Conservation (phyloP, 2,329 filamentous ascomycete species). For the Penicillium hesseltinei region DNA sequence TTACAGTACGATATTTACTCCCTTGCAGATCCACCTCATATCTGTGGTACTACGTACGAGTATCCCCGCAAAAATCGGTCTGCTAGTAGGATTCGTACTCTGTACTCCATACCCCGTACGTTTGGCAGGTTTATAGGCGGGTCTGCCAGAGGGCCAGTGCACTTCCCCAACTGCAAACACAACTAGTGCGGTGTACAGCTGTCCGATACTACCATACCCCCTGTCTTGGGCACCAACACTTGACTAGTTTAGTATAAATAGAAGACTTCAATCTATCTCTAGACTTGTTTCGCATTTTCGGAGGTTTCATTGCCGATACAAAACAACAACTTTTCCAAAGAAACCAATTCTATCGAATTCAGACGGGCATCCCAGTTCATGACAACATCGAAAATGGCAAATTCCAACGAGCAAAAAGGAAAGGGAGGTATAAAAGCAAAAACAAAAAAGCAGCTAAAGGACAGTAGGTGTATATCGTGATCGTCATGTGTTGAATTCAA, state of each 20-base stretch:
- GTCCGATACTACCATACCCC: neutral
- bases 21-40: neutral
- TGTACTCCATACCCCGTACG: neutral
- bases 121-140: neutral
- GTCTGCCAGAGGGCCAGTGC: neutral
- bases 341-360: slow-evolving; percentile 6
- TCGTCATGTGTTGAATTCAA: slow-evolving; percentile 15
- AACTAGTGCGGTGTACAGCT: neutral
- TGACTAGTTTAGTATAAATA: neutral
- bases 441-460: slow-evolving; percentile 8
- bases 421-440: slow-evolving; percentile 1
- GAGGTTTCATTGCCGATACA: neutral
- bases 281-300: neutral
- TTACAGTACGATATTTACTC: neutral
- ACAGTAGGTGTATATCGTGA: slow-evolving; percentile 21
- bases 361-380: slow-evolving; percentile 19
- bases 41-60: neutral
- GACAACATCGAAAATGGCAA: slow-evolving; percentile 8
- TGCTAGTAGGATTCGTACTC: no score
- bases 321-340: slow-evolving; percentile 5
- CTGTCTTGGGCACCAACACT: slow-evolving; percentile 4
- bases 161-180: neutral
- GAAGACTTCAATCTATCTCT: neutral
- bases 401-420: slow-evolving; percentile 7
- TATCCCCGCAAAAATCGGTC: neutral